Percentiles rank a stretch among this genome's conserved stretches.
phyloP scores from a whole-genome alignment of 306 rosid genomes.

The Quercus alba region DNA sequence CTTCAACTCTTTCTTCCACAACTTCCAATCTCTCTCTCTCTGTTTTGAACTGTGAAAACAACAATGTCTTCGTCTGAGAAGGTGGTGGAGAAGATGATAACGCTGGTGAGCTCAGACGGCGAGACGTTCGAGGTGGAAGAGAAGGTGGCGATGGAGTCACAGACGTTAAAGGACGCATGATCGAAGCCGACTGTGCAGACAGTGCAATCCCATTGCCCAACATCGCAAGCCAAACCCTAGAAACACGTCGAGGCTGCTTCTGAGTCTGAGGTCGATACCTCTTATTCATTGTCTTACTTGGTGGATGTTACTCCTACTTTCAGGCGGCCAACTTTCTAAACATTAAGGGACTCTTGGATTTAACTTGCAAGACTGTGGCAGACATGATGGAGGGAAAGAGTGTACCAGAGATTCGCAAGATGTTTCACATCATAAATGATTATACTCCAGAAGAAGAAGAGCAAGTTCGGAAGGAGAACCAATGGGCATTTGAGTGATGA shows the following conservation, averaged over 20 bases:
- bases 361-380: slow-evolving; percentile 62
- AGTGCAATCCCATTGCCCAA: slow-evolving; percentile 56
- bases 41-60: not conserved
- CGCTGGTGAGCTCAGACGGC: slow-evolving; percentile 56
- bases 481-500: slow-evolving; percentile 57
- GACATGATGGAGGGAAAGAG: slow-evolving; percentile 63
- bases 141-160: slow-evolving; percentile 54
- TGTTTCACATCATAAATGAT: slow-evolving; percentile 60
- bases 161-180: slow-evolving; percentile 51
- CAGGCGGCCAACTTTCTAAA: slow-evolving; percentile 61
- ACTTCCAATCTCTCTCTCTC: too few relatives aligned
- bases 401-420: slow-evolving; percentile 56
- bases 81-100: slow-evolving; percentile 30
- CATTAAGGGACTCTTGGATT: slow-evolving; percentile 56
- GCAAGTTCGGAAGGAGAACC: slow-evolving; percentile 62
- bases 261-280: slow-evolving; percentile 32
- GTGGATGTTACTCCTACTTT: not conserved
- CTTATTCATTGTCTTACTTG: not conserved
- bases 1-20: too few relatives aligned
- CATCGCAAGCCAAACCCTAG: slow-evolving; percentile 52
- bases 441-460: slow-evolving; percentile 60
- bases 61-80: slow-evolving; percentile 28
- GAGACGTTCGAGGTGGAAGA: slow-evolving; percentile 60
- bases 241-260: slow-evolving; percentile 47
- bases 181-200: slow-evolving; percentile 49